A percentile compares a stretch with the other conserved stretches of the same genome.
phyloP scores from a whole-genome alignment of 176 grass and related monocot species.

The Puya raimondii region DNA sequence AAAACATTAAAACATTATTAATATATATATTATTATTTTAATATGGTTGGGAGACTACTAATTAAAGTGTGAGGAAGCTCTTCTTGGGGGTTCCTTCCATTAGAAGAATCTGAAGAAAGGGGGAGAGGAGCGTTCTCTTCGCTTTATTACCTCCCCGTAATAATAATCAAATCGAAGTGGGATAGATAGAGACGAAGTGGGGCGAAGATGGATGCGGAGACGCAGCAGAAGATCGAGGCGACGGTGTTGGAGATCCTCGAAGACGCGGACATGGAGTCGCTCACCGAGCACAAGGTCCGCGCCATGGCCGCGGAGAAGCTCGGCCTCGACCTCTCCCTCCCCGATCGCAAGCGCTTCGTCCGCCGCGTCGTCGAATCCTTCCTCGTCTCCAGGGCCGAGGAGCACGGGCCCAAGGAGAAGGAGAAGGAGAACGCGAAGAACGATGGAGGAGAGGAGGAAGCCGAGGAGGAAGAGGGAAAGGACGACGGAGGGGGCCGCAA shows the following conservation, averaged over 20 bases:
- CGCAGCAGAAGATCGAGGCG: conserved; percentile 49
- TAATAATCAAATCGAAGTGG: background rate
- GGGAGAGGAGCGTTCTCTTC: background rate
- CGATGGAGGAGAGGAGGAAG: conserved; percentile 7
- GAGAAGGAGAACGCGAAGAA: conserved; percentile 9
- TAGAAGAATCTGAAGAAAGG: no score
- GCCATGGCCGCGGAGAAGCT: conserved; percentile 47
- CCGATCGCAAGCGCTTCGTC: conserved; percentile 61
- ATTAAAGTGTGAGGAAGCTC: no score
- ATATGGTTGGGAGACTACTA: no score
- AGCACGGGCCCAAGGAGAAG: conserved; percentile 11
- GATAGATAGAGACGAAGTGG: background rate
- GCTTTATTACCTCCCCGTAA: no score
- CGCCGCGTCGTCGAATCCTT: conserved; percentile 51
- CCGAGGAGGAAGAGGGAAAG: conserved; percentile 21
- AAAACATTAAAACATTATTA: no score
- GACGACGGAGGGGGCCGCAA: background rate
- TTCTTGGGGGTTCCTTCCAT: no score
- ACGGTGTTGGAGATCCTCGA: conserved; percentile 64
- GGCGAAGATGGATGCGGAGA: conserved; percentile 39
- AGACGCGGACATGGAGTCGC: conserved; percentile 47
- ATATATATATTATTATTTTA: no score
- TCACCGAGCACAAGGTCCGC: conserved; percentile 63
- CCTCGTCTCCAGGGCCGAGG: conserved; percentile 26
- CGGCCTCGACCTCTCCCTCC: conserved; percentile 58